phyloP scores from a whole-genome alignment of 805 yeast genomes.

The Zygosaccharomyces kombuchaensis region DNA sequence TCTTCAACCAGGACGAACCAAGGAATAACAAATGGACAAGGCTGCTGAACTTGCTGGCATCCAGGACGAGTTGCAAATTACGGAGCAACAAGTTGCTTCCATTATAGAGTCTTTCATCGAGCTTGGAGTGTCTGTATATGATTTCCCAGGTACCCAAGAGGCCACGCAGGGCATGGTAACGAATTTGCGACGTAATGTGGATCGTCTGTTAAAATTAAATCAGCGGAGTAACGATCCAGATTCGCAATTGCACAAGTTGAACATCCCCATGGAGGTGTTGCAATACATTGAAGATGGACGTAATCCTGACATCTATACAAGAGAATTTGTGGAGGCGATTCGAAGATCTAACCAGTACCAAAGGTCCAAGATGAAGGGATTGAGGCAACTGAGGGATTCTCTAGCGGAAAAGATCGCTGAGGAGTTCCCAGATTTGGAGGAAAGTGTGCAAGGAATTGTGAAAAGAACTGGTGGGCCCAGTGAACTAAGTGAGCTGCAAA shows the following conservation, averaged over 20 bases:
- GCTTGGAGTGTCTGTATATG: conserved; percentile 88
- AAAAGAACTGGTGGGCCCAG: conserved; percentile 31
- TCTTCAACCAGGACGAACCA: neutral
- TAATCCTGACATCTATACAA: conserved; percentile 93
- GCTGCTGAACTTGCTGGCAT: conserved; percentile 16
- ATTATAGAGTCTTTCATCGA: conserved; percentile 80
- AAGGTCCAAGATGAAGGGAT: conserved; percentile 76
- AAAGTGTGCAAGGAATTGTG: conserved; percentile 53
- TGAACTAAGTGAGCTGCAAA: neutral
- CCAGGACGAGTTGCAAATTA: conserved; percentile 28
- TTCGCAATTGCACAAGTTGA: conserved; percentile 36
- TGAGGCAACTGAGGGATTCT: conserved; percentile 55
- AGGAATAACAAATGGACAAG: conserved; percentile 5
- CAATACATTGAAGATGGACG: conserved; percentile 93
- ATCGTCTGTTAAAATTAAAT: conserved; percentile 36
- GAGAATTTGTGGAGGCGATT: conserved; percentile 95
- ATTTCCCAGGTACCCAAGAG: conserved; percentile 83
- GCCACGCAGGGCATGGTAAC: conserved; percentile 54
- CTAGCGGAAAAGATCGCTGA: conserved; percentile 64
- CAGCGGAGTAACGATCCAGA: conserved; percentile 32
- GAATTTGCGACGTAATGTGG: conserved; percentile 40
- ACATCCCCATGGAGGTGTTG: conserved; percentile 79
- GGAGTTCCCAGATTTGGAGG: conserved; percentile 74
- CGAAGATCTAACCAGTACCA: conserved; percentile 82
- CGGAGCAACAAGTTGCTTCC: conserved; percentile 40